Evolutionary conservation across 805 yeast genomes (phyloP).

Genomic region (Lachancea sp.): DNA sequence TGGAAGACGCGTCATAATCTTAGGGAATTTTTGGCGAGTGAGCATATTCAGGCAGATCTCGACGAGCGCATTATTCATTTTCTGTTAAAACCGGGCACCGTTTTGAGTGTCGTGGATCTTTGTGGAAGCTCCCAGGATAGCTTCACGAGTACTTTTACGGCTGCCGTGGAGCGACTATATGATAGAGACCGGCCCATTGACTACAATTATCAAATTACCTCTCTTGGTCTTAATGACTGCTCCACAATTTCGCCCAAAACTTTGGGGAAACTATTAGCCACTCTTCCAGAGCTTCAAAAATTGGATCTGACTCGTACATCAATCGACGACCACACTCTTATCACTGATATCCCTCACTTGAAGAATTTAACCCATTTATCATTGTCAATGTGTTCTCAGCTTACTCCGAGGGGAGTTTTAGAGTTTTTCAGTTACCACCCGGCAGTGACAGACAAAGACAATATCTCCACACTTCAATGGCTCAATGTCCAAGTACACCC

Average conservation of each 20-base stretch:
- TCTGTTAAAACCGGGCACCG: slow-evolving; percentile 29
- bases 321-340: slow-evolving; percentile 56
- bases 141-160: slow-evolving; percentile 54
- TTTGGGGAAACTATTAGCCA: slow-evolving; percentile 37
- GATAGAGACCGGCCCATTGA: slow-evolving; percentile 25
- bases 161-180: slow-evolving; percentile 26
- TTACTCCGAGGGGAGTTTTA: slow-evolving; percentile 66
- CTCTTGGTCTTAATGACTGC: slow-evolving; percentile 81
- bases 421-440: slow-evolving; percentile 70
- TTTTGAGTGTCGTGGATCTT: slow-evolving; percentile 67
- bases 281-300: slow-evolving; percentile 58
- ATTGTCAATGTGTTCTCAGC: slow-evolving; percentile 53
- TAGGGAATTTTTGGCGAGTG: slow-evolving; percentile 75
- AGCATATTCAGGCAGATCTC: slow-evolving; percentile 78
- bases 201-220: slow-evolving; percentile 30
- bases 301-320: slow-evolving; percentile 80
- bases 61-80: slow-evolving; percentile 40
- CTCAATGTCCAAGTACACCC: slow-evolving; percentile 58
- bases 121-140: slow-evolving; percentile 74
- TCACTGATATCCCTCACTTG: slow-evolving; percentile 44
- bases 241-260: slow-evolving; percentile 61
- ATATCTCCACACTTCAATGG: slow-evolving; percentile 50
- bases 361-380: slow-evolving; percentile 71
- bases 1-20: slow-evolving; percentile 54
- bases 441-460: slow-evolving; percentile 38